Percentiles rank a stretch among this genome's conserved stretches.
Evolutionary conservation across 768 basidiomycete genomes (phyloP).

Genomic region (Mycena capillaripes): DNA sequence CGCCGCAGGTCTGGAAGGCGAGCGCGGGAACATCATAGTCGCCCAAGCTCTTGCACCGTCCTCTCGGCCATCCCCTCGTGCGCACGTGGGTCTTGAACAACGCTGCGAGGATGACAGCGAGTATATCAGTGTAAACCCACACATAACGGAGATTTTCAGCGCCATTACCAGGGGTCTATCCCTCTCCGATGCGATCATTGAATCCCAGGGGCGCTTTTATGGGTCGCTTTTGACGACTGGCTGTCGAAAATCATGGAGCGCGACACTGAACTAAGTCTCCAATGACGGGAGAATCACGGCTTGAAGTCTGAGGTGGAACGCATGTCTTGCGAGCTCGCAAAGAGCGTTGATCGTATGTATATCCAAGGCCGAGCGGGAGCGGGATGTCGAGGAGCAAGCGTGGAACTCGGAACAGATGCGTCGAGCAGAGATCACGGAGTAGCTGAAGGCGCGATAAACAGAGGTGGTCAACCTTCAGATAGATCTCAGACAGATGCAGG

Average conservation of each 20-base stretch:
- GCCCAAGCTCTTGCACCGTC: not conserved
- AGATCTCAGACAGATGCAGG: not conserved
- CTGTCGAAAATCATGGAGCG: not conserved
- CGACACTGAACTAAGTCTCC: not conserved
- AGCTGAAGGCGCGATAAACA: not conserved
- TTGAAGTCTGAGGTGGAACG: not conserved
- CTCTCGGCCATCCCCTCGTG: no score
- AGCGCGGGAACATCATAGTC: not conserved
- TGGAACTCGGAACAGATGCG: constrained; percentile 1
- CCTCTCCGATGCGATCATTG: not conserved
- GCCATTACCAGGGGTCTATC: not conserved
- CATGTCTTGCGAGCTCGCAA: not conserved
- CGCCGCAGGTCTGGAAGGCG: not conserved
- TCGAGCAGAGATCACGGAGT: not conserved
- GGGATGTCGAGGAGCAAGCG: not conserved
- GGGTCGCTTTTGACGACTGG: not conserved
- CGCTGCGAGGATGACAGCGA: not conserved
- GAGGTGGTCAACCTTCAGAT: no score
- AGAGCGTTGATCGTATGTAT: not conserved
- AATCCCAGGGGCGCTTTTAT: not conserved
- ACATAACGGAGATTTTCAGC: not conserved
- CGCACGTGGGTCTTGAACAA: no score
- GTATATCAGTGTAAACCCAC: not conserved
- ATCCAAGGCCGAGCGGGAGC: not conserved
- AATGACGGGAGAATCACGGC: not conserved